phyloP scores from a whole-genome alignment of 139 green algal species.

The Spirogloea muscicola region DNA sequence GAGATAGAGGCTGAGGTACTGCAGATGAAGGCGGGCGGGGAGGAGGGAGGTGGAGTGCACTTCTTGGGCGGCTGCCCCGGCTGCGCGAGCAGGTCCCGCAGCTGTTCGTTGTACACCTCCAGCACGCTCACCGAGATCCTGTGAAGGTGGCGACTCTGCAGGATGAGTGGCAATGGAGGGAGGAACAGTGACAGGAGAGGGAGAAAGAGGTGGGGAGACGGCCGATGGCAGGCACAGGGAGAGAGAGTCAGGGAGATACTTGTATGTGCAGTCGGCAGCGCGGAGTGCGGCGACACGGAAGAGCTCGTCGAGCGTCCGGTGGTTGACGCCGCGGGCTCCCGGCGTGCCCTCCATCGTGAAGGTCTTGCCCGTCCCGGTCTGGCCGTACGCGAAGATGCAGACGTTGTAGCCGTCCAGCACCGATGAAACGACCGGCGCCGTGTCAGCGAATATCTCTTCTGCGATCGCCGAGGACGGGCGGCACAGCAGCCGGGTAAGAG shows the following conservation, averaged over 20 bases:
- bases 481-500: no score
- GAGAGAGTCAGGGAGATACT: no score
- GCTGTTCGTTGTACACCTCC: slow-evolving; percentile 58
- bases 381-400: slow-evolving; percentile 57
- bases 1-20: no score
- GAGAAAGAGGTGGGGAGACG: no score
- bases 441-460: slow-evolving; percentile 79
- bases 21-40: no score
- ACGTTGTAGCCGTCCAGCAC: slow-evolving; percentile 89
- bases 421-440: slow-evolving; percentile 77
- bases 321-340: slow-evolving; percentile 71
- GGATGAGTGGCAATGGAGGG: not conserved
- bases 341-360: slow-evolving; percentile 58
- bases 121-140: slow-evolving; percentile 30
- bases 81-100: slow-evolving; percentile 43
- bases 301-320: slow-evolving; percentile 71
- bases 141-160: no score
- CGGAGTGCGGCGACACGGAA: slow-evolving; percentile 53
- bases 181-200: not conserved
- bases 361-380: slow-evolving; percentile 62
- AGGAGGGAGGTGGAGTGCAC: no score
- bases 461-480: no score
- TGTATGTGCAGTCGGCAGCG: slow-evolving; percentile 15
- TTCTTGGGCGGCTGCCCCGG: slow-evolving; percentile 16
- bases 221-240: no score